A percentile compares a stretch with the other conserved stretches of the same genome.
These are phyloP conservation scores for Lactarius evosmus DNA, from an alignment of 768 basidiomycete genomes.

Conservation along the genomic window DNA sequence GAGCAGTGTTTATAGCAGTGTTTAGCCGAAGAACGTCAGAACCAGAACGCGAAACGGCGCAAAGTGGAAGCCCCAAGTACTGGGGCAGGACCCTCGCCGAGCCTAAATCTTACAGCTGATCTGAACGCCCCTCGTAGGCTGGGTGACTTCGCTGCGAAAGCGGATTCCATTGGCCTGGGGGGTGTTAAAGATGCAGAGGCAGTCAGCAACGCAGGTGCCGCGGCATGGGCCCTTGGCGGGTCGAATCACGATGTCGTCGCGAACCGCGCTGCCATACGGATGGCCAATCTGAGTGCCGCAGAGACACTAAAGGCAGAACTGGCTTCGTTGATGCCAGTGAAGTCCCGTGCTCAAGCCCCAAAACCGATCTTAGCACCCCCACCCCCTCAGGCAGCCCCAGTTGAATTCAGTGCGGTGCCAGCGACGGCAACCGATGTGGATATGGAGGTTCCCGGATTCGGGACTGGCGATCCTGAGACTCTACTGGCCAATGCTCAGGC, in stretches of 20 bases:
- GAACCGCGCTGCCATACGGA: slow-evolving; percentile 84
- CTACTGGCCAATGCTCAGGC: slow-evolving; percentile 1
- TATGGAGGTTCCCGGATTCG: slow-evolving; percentile 41
- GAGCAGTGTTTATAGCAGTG: slow-evolving; percentile 19
- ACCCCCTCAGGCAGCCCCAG: slow-evolving; percentile 21
- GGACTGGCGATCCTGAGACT: slow-evolving; percentile 26
- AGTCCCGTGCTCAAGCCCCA: slow-evolving; percentile 31
- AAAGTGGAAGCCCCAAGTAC: slow-evolving; percentile 54
- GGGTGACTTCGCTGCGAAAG: slow-evolving; percentile 69
- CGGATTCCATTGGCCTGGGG: slow-evolving; percentile 75
- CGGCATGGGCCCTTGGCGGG: slow-evolving; percentile 71
- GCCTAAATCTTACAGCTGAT: slow-evolving; percentile 46
- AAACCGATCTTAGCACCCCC: slow-evolving; percentile 28
- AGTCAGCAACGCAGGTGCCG: slow-evolving; percentile 52
- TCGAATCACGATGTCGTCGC: slow-evolving; percentile 90
- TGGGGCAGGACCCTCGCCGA: slow-evolving; percentile 45
- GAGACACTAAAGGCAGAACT: slow-evolving; percentile 91
- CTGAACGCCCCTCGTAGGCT: slow-evolving; percentile 40
- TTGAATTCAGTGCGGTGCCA: slow-evolving; percentile 29
- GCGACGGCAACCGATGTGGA: slow-evolving; percentile 25
- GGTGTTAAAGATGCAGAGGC: slow-evolving; percentile 59
- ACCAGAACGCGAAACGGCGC: slow-evolving; percentile 86
- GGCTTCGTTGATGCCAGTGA: slow-evolving; percentile 49
- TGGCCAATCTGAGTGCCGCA: slow-evolving; percentile 96
- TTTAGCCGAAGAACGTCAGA: slow-evolving; percentile 90